Base-by-base conservation (phyloP, 2,329 filamentous ascomycete genomes). In the Fusarium nematophilum region DNA sequence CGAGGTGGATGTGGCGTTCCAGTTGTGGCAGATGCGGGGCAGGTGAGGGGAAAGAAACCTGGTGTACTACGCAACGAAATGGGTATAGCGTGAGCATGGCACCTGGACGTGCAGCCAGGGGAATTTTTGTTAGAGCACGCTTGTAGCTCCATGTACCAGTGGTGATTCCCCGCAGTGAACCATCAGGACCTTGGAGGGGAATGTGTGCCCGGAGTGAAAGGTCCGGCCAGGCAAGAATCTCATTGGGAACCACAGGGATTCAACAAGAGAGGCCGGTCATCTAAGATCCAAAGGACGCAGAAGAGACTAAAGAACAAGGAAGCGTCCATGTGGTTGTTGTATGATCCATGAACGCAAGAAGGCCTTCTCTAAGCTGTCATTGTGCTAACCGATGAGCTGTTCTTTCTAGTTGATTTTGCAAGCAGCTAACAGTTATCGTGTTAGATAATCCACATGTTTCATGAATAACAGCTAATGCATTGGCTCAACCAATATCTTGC, bases 111-210 rank as follows among this genome's bases (percentile, higher is more conserved):
- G 25, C 44, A 31, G 43, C 21, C 48, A 45, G 43, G 46, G 49
- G 47, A 31, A 50, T n/a, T n/a, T 52, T 40, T 66, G 64, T 67
- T 63, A 63, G 58, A 46, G 49, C 52, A 55, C 17, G 9, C n/a
- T 60, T 55, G 53, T 63, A 55, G 38, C 40, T 53, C 37, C 51
- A 31, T 21, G 64, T 65, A 63, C 64, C 50, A 15, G 15, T 6
- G n/a, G 29, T 23, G 34, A 44, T 21, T 30, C 26, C 30, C 39
- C 17, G 11, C 30, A 26, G 37, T n/a, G 51, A 43, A 14, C 38
- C 25, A 45, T 37, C 43, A 27, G 27, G n/a, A 37, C 18, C 21
- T 29, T 15, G 18, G 29, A 26, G 37, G 54, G 45, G 59, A 53
- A 64, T 56, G 49, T 13, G 39, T n/a, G 27, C n/a, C 33, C 59